Evolutionary conservation across 2,329 filamentous ascomycete species (phyloP).

Genomic region (Cladophialophora yegresii): DNA sequence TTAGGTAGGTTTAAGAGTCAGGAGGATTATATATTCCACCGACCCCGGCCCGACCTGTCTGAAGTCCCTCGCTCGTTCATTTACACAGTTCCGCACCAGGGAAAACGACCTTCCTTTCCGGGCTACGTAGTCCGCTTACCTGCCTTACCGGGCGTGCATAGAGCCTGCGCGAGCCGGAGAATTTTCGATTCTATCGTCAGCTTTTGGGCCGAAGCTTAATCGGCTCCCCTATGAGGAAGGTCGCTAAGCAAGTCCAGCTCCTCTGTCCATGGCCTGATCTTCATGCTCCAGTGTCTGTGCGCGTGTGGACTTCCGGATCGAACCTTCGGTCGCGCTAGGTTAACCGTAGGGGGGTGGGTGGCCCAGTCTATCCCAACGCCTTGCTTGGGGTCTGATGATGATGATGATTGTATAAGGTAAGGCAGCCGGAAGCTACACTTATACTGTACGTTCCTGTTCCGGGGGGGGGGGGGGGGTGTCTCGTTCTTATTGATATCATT

Average conservation of each 20-base stretch:
- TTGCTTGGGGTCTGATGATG: not conserved
- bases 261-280: not conserved
- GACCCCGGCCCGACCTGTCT: not conserved
- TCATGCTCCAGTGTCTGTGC: not conserved
- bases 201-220: not conserved
- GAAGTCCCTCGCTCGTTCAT: not conserved
- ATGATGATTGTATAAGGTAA: not conserved
- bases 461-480: too few relatives aligned
- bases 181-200: not conserved
- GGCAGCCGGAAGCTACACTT: not conserved
- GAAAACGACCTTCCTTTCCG: not conserved
- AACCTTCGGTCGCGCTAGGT: not conserved
- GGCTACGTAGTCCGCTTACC: not conserved
- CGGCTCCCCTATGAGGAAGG: conserved; percentile 2
- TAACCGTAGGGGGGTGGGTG: not conserved
- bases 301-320: not conserved
- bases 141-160: too few relatives aligned
- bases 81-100: too few relatives aligned
- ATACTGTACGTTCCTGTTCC: not conserved
- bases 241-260: not conserved
- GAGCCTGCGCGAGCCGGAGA: not conserved
- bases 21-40: not conserved
- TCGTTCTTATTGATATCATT: not conserved
- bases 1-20: too few relatives aligned
- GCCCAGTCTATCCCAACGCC: not conserved